Percentiles rank a stretch among this genome's conserved stretches.
phyloP scores from a whole-genome alignment of 108 stramenopile species.

The Parietichytrium sp. region DNA sequence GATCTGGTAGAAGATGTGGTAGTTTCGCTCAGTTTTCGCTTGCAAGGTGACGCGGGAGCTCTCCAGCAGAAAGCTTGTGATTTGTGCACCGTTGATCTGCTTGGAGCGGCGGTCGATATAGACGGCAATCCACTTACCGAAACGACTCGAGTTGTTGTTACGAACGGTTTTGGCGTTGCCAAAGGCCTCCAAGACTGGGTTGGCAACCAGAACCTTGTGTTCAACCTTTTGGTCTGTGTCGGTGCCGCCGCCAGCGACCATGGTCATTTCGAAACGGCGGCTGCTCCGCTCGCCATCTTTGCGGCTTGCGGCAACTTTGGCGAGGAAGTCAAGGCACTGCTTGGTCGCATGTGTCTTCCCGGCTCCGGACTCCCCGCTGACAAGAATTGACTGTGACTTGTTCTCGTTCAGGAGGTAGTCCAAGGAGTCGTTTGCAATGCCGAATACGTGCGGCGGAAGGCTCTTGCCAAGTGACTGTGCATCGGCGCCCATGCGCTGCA shows the following conservation, averaged over 20 bases:
- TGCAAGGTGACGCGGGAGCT: constrained; percentile 45
- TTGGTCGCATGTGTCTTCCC: constrained; percentile 51
- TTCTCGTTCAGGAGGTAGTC: constrained; percentile 76
- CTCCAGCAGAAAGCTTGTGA: constrained; percentile 55
- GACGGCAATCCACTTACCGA: constrained; percentile 71
- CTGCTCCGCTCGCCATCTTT: background rate
- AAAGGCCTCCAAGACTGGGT: constrained; percentile 46
- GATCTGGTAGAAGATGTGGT: constrained; percentile 58
- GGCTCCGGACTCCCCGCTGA: constrained; percentile 49
- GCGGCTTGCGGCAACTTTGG: background rate
- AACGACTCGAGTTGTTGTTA: constrained; percentile 51
- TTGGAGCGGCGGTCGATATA: constrained; percentile 65
- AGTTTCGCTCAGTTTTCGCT: constrained; percentile 46
- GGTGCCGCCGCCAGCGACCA: background rate
- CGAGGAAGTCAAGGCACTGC: constrained; percentile 43
- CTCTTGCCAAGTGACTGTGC: background rate
- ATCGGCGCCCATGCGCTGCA: constrained; percentile 9
- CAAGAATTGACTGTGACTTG: constrained; percentile 54
- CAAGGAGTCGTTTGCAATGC: constrained; percentile 81
- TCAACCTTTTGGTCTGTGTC: constrained; percentile 2
- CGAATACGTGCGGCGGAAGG: constrained; percentile 80
- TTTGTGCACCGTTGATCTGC: constrained; percentile 72
- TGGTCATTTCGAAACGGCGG: constrained; percentile 45
- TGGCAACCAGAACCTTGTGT: constrained; percentile 45
- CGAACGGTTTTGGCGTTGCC: constrained; percentile 52